phyloP scores from a whole-genome alignment of 345 rosid genomes.

The Gossypium raimondii region DNA sequence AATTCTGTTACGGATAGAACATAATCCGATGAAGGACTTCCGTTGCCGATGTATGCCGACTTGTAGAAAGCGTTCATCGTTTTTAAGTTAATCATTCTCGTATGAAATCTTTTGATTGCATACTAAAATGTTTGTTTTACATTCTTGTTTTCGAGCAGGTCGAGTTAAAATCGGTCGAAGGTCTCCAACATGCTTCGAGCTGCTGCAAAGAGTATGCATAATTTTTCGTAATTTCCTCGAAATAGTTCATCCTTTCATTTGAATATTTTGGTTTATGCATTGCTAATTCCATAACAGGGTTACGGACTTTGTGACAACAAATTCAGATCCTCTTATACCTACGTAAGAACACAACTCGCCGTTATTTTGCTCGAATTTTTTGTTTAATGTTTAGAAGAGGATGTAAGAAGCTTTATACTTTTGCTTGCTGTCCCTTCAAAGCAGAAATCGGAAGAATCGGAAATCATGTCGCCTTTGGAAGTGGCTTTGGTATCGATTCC shows the following conservation, averaged over 20 bases:
- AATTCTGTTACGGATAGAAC: neutral
- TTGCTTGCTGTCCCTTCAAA: neutral
- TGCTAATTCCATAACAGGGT: slow-evolving; percentile 35
- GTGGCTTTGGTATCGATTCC: slow-evolving; percentile 7
- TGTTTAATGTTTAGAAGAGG: neutral
- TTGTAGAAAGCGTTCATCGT: neutral
- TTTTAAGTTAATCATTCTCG: neutral
- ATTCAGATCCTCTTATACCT: slow-evolving; percentile 56
- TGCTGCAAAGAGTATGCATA: slow-evolving; percentile 84
- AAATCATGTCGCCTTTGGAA: slow-evolving; percentile 68
- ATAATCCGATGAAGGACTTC: neutral
- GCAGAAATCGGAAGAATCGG: slow-evolving; percentile 54
- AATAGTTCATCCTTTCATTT: neutral
- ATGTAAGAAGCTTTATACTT: neutral
- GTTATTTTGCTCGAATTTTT: neutral
- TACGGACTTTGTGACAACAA: slow-evolving; percentile 64
- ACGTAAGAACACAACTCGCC: neutral
- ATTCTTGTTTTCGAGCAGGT: neutral
- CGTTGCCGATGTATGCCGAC: too few species aligned
- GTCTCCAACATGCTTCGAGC: slow-evolving; percentile 61
- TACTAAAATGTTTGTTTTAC: neutral
- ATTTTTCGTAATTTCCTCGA: neutral
- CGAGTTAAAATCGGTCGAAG: slow-evolving; percentile 26
- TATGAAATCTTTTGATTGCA: neutral
- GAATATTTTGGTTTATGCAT: neutral